Evolutionary conservation across 1,284 basidiomycete genomes (phyloP).

Genomic region (Puccinia sorghi): DNA sequence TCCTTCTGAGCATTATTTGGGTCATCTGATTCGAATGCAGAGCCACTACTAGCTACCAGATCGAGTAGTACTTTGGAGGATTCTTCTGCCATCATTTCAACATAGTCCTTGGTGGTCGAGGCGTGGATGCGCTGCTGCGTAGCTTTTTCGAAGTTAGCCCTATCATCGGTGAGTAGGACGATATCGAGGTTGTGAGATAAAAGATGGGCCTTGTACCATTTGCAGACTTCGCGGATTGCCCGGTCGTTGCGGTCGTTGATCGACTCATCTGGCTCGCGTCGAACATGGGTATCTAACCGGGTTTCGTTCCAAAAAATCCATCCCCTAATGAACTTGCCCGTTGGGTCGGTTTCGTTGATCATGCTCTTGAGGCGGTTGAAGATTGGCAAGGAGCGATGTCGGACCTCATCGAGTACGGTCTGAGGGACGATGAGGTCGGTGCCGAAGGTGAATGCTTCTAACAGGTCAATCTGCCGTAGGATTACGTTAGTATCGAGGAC

Average conservation of each 20-base stretch:
- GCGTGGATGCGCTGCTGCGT: slow-evolving; percentile 68
- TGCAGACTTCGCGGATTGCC: slow-evolving; percentile 78
- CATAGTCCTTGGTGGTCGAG: slow-evolving; percentile 72
- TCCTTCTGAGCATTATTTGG: slow-evolving; percentile 16
- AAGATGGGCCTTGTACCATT: slow-evolving; percentile 81
- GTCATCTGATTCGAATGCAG: slow-evolving; percentile 58
- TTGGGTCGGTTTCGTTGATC: slow-evolving; percentile 70
- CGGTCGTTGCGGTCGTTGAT: slow-evolving; percentile 91
- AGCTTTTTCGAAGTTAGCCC: slow-evolving; percentile 76
- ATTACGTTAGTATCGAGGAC: slow-evolving; percentile 96
- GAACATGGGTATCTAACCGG: slow-evolving; percentile 73
- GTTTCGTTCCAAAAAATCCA: slow-evolving; percentile 45
- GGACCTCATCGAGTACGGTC: slow-evolving; percentile 92
- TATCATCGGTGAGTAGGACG: slow-evolving; percentile 85
- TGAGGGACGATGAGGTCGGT: slow-evolving; percentile 77
- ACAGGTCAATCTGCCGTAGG: slow-evolving; percentile 82
- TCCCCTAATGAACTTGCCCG: slow-evolving; percentile 60
- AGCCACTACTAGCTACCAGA: slow-evolving; percentile 69
- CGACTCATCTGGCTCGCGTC: slow-evolving; percentile 71
- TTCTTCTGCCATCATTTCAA: slow-evolving; percentile 68
- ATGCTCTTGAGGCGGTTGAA: slow-evolving; percentile 86
- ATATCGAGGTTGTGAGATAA: slow-evolving; percentile 61
- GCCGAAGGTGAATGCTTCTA: slow-evolving; percentile 69
- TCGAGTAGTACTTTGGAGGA: slow-evolving; percentile 70
- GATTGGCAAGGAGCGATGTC: slow-evolving; percentile 88